Evolutionary conservation across 1,284 basidiomycete genomes (phyloP), one percentile per base, ranked within the genome.

Genomic region (Marasmius sp.): DNA sequence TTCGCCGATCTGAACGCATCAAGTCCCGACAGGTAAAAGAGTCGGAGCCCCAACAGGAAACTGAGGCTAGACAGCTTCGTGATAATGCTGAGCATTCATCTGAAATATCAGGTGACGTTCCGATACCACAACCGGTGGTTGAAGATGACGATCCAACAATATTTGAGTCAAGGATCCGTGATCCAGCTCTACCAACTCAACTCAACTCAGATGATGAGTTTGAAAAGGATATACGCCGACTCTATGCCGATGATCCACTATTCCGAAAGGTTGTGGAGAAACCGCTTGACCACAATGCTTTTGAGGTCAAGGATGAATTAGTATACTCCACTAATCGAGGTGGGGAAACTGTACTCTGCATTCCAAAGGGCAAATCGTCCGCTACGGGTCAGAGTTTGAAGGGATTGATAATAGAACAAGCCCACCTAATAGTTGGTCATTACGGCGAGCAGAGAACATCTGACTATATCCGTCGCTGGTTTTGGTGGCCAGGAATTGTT

Each of bases 401-500:
- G 0, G 67, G 71, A 39, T 51, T 71, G 0, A 58, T 73, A 4
- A 61, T 75, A 1, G 61, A 65, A 14, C 63, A 69, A 14, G 73
- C 69, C 0, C 74, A 76, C 58, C 3, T 16, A 0, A 55, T 65
- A 0, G 12, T 75, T 3, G 71, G 72, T 0, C 74, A 77, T 54
- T 63, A 67, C 9, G 72, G 72, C 0, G 0, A 58, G 0, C 62
- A 66, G 27, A 64, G 69, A 14, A 75, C 74, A 0, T 54, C 59
- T 0, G 69, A 71, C 4, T 75, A 74, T 56, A 6, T 75, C 0
- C 61, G 69, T 14, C 56, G 64, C 3, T 73, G 67, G 67, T 75
- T 68, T 55, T 78, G 75, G 75, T 78, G 76, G 76, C 72, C 71
- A 0, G 53, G 41, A 2, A 65, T 77, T 1, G 66, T 62, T 2